Evolutionary conservation across 371 early-diverging fungal genomes (phyloP), one percentile per base, ranked within the genome.

Genomic region (Actinomortierella ambigua): DNA sequence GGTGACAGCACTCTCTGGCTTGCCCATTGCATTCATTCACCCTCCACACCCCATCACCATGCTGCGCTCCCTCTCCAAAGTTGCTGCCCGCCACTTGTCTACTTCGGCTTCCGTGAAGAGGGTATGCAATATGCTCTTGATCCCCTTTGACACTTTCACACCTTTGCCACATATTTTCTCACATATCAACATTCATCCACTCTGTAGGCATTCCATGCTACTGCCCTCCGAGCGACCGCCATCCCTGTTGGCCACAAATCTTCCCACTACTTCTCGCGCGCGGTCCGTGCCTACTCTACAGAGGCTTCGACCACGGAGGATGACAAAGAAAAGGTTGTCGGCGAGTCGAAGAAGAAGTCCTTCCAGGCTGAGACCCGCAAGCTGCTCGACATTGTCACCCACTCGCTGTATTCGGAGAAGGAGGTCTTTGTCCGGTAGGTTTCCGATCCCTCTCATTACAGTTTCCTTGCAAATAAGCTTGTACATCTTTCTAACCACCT

Each of bases 331-430:
- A 65, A 57, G 52, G 47, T 71, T 34, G 27, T 71, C 48, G 69
- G 69, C 0, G 76, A 76, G 48, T 46, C 66, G 40, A 76, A 69
- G 55, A 68, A 68, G 42, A 65, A 77, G 48, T 52, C 63, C 22
- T 94, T 93, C 77, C 89, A 93, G 63, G 92, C 94, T 6, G 94
- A 94, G 64, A 93, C 94, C 8, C 90, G 91, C 52, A 85, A 89
- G 67, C 81, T 94, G 44, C 84, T 94, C 34, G 84, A 91, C 66
- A 93, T 94, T 66, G 93, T 94, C 14, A 91, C 94, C 41, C 90
- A 94, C 62, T 91, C 92, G 17, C 83, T 94, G 46, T 94, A 94
- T 77, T 94, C 94, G 39, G 92, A 93, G 77, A 92, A 93, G 69
- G 93, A 94, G 69, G 91, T 91, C 55, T 93, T 93, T 78, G 86